Evolutionary conservation across 768 basidiomycete genomes (phyloP).

Genomic region (Phylloporus sp.): DNA sequence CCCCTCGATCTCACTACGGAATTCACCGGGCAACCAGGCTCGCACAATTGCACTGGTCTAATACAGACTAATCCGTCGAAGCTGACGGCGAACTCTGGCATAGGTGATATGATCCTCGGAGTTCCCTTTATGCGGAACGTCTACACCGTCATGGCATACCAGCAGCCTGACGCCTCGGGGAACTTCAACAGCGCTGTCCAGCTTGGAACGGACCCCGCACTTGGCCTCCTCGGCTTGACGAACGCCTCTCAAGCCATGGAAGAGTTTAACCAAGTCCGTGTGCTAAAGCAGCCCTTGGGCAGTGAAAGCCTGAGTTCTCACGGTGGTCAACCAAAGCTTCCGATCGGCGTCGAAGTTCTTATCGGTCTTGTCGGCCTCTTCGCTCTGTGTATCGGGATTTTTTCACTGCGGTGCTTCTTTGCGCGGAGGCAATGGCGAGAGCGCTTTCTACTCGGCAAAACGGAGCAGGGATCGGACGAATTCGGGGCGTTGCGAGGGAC

Average conservation of each 20-base stretch:
- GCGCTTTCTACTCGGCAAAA: conserved; percentile 9
- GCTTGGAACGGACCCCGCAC: conserved; percentile 32
- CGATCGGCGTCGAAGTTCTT: conserved; percentile 59
- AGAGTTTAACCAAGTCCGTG: conserved; percentile 67
- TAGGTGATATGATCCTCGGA: conserved; percentile 73
- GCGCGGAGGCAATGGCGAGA: conserved; percentile 35
- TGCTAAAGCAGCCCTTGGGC: conserved; percentile 56
- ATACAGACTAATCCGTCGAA: conserved; percentile 53
- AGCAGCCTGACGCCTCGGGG: conserved; percentile 42
- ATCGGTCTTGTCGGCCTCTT: conserved; percentile 57
- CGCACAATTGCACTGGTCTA: conserved; percentile 54
- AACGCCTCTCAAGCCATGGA: conserved; percentile 54
- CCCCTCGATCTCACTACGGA: conserved; percentile 66
- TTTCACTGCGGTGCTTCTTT: conserved; percentile 49
- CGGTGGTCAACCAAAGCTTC: conserved; percentile 37
- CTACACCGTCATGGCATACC: conserved; percentile 74
- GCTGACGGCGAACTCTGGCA: conserved; percentile 33
- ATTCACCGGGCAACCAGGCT: conserved; percentile 38
- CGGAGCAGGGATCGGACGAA: conserved; percentile 13
- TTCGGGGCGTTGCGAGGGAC: conserved; percentile 36
- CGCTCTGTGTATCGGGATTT: conserved; percentile 48
- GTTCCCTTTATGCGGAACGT: conserved; percentile 73
- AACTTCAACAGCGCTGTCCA: conserved; percentile 34
- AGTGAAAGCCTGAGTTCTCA: conserved; percentile 7
- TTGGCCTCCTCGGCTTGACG: conserved; percentile 63